Evolutionary conservation across 2,329 filamentous ascomycete species (phyloP), one percentile per base, ranked within the genome.

Genomic region (Cryphonectria carpinicola): DNA sequence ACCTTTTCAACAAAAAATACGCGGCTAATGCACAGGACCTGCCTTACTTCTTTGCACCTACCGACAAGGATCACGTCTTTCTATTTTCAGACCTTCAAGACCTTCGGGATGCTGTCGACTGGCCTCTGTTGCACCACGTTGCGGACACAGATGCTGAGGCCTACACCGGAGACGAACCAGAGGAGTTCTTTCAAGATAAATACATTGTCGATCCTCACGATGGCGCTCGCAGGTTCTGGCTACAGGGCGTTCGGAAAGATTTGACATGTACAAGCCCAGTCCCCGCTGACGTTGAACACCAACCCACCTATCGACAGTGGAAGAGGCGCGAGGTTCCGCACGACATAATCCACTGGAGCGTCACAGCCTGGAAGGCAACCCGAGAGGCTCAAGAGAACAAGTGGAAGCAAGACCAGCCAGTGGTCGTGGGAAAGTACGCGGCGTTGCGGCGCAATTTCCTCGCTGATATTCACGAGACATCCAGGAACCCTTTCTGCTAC

Each of bases 1-100:
- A 98, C 75, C 84, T 98, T 0, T 98, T 97, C 82, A 95, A 94
- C 79, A 99, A 99, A 79, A 85, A 86, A 3, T 99, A 93, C 76
- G 89, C 92, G 65, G 83, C 87, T 0, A 84, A 89, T 22, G 75
- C 84, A 0, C 80, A 85, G 0, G 89, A 90, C 39, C 87, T 97
- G 78, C 91, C 94, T 0, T 99, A 98, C 79, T 97, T 94, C 83
- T 77, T 98, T 19, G 92, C 90, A 0, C 95, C 96, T 0, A 76
- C 81, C 11, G 65, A 25, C 0, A 56, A 76, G 13, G 58, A 52
- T 0, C 81, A 84, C 61, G 71, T 71, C 22, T 78, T 75, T 32
- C 70, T 75, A 54, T 77, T 78, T 41, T n/a, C 72, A 0, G 65
- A 70, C 0, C 32, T 68, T 8, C 62, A 65, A 1, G 74, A 80